Evolutionary conservation across 169 alveolate species (phyloP).

Genomic region (Cryptosporidium xiaoi): DNA sequence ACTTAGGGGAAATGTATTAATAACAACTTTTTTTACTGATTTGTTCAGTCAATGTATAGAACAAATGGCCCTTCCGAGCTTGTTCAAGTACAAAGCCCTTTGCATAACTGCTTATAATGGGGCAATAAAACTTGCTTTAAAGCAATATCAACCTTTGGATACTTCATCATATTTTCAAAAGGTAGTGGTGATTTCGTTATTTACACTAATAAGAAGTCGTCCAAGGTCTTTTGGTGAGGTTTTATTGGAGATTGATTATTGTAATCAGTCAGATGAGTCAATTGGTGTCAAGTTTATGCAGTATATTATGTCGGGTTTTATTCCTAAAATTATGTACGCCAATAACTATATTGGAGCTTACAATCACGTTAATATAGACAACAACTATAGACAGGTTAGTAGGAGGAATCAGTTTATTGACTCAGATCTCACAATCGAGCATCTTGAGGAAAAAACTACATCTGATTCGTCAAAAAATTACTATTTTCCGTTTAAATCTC

Average conservation of each 20-base stretch:
- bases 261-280: conserved; percentile 54
- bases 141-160: conserved; percentile 63
- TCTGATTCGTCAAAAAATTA: background rate
- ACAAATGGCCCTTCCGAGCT: background rate
- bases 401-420: background rate
- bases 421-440: background rate
- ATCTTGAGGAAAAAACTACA: background rate
- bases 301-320: conserved; percentile 33
- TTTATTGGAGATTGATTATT: conserved; percentile 41
- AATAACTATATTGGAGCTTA: background rate
- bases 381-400: background rate
- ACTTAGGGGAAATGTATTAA: conserved; percentile 35
- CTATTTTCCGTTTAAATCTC: background rate
- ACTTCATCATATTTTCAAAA: conserved; percentile 30
- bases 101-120: conserved; percentile 62
- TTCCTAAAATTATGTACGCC: conserved; percentile 36
- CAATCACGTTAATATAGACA: background rate
- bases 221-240: conserved; percentile 37
- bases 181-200: conserved; percentile 34
- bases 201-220: conserved; percentile 25
- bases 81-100: conserved; percentile 16
- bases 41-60: conserved; percentile 54
- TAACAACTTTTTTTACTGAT: conserved; percentile 29
- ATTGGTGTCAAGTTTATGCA: conserved; percentile 43
- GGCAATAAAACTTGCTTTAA: conserved; percentile 50